Evolutionary conservation across 2,329 filamentous ascomycete genomes (phyloP).

Genomic region (Aspergillus neoniger): DNA sequence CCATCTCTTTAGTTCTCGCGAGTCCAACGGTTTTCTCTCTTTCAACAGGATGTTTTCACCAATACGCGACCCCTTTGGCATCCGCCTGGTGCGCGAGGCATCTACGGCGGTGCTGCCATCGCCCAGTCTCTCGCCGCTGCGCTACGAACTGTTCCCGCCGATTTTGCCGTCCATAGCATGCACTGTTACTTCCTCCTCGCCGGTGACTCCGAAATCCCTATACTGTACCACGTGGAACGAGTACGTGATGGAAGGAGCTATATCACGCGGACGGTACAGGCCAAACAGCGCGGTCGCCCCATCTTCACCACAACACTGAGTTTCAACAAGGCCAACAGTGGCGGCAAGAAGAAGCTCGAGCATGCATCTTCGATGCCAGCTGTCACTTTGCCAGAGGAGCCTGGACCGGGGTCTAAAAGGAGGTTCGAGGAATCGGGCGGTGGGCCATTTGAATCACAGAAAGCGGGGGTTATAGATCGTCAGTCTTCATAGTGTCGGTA

Average conservation of each 20-base stretch:
- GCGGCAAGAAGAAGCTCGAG: conserved; percentile 57
- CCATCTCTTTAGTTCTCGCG: background rate
- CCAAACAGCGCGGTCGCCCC: conserved; percentile 78
- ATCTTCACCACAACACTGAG: conserved; percentile 97
- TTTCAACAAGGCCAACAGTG: conserved; percentile 67
- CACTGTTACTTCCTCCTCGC: conserved; percentile 99
- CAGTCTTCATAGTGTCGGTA: conserved; percentile 22
- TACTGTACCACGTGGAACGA: conserved; percentile 92
- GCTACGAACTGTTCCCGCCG: conserved; percentile 76
- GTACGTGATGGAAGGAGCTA: conserved; percentile 89
- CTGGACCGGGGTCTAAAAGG: conserved; percentile 30
- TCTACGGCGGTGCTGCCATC: conserved; percentile 91
- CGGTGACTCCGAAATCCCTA: conserved; percentile 78
- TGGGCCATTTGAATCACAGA: conserved; percentile 61
- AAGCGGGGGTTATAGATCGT: conserved; percentile 59
- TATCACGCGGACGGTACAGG: conserved; percentile 93
- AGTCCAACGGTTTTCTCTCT: background rate
- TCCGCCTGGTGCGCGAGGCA: conserved; percentile 84
- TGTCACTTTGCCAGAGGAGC: conserved; percentile 47
- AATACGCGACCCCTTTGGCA: conserved; percentile 92
- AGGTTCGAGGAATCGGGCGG: conserved; percentile 31
- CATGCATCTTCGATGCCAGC: conserved; percentile 67
- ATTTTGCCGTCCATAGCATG: conserved; percentile 90
- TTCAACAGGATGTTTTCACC: conserved; percentile 78
- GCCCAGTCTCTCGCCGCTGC: conserved; percentile 87